Base-by-base conservation (phyloP, 352 stramenopile genomes). In the Globisporangium canariense region DNA sequence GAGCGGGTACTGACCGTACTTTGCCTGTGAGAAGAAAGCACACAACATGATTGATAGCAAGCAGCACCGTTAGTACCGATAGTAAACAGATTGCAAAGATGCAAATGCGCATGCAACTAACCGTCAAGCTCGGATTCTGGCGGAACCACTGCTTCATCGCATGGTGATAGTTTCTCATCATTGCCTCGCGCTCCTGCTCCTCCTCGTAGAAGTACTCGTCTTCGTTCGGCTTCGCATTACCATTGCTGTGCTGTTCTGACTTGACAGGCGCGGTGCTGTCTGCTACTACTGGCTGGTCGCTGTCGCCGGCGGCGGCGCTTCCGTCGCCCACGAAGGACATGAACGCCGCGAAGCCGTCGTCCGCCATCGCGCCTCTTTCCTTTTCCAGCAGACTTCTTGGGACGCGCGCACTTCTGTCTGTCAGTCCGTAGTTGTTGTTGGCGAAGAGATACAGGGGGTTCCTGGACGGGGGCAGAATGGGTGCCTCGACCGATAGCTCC, bases 1-100 rank as follows among this genome's bases (percentile, higher is more conserved):
- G 18, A 91, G 67, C 41, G 94, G 96, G 77, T 97, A 98, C 16
- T 71, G 70, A n/a, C 94, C 96, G 67, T 98, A 91, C 50, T 88
- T 93, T 4, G 78, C 65, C 63, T 90, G 47, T 58, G n/a, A 10
- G 45, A 11, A 36, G 2, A 13, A 25, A 13, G 32, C 4, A 16
- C n/a, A 65, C n/a, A 58, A 2, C 14, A 68, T 52, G 32, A 28
- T 16, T 52, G 32, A 28, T 16, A 47, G 3, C 8, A 58, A 14
- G 40, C 41, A 58, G 28, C 18, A 30, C 45, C 30, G 68, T 43
- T 6, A 22, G 3, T 18, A 30, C 4, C 8, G 9, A 22, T 28
- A 32, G 16, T 2, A 25, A 2, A n/a, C 20, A 25, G 14, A 60
- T 7, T 16, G 20, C 34, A 52, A 11, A 34, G 4, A 10, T 25